Base-by-base conservation (phyloP, 2,329 filamentous ascomycete genomes). In the Clonostachys byssicola region DNA sequence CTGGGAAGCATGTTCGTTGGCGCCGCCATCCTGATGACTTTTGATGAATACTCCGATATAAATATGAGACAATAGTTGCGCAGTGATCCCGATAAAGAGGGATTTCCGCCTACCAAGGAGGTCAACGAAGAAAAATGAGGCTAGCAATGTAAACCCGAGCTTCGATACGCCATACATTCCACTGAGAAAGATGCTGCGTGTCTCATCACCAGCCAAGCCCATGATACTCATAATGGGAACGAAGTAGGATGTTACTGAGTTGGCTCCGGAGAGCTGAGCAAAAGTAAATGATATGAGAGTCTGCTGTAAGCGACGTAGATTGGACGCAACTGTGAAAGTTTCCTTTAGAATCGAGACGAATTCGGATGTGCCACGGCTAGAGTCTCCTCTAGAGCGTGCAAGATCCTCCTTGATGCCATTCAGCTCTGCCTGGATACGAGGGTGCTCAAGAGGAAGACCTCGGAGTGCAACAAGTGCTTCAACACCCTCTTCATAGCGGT, bases 91-190 rank as follows among this genome's bases (percentile, higher is more conserved):
- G 2, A 65, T 48, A 23, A 72, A 66, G 1, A 72, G 58, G 8
- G 60, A 64, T n/a, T 58, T 61, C 13, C 66, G 59, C 12, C 67
- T 61, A 2, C 72, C 71, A 5, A 75, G 56, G 12, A 65, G 66
- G 43, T 74, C 71, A 17, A 73, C 63, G 48, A 74, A 65, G 54
- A 73, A 68, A 47, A 75, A 67, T 2, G 63, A 64, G 5, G 69
- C 68, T 8, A 68, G 62, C 3, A 74, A 45, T 6, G 61, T 62
- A 49, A 61, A 71, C 44, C 63, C 63, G 47, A 75, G 67, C 52
- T 73, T 75, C 38, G 68, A 58, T 41, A 74, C 54, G 10, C 60
- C 61, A 44, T 74, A 74, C 56, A 75, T 70, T 45, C 62, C 66
- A 2, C 60, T 67, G 3, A 72, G 54, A 41, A 72, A 68, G 8